These are phyloP conservation scores for Cyanidioschyzon merolae DNA, from an alignment of 23 red algal genomes.

Conservation along the genomic window DNA sequence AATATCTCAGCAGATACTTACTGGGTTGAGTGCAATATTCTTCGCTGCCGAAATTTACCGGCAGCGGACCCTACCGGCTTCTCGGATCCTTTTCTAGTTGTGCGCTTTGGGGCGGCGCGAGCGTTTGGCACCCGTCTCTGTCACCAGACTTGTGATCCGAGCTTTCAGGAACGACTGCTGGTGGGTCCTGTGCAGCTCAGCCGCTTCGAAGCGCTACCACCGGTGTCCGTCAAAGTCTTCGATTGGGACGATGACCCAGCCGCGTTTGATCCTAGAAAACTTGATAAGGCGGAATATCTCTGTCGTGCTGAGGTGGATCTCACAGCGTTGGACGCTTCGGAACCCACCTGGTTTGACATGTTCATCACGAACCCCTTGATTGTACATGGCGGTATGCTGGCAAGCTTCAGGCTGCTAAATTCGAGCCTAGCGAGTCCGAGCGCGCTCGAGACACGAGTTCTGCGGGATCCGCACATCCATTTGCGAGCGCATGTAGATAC, in stretches of 20 bases:
- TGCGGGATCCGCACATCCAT: not conserved
- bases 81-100: slow-evolving; percentile 1
- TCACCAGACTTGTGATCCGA: slow-evolving; percentile 5
- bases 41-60: not conserved
- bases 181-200: not conserved
- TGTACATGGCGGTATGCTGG: not conserved
- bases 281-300: not conserved
- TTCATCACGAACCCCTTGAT: slow-evolving; percentile 6
- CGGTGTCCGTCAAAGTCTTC: slow-evolving; percentile 15
- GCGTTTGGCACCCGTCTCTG: not conserved
- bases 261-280: not conserved
- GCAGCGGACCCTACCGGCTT: not conserved
- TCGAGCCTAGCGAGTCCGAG: not conserved
- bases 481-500: not conserved
- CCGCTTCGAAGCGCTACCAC: not conserved
- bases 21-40: not conserved
- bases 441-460: not conserved
- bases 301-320: not conserved
- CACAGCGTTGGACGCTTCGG: not conserved
- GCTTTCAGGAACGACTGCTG: not conserved
- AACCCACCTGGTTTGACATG: not conserved
- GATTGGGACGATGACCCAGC: slow-evolving; percentile 6
- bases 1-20: not conserved
- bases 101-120: not conserved
- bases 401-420: not conserved